Conservation (phyloP, 1,284 basidiomycete species). For the Tremellales sp. region DNA sequence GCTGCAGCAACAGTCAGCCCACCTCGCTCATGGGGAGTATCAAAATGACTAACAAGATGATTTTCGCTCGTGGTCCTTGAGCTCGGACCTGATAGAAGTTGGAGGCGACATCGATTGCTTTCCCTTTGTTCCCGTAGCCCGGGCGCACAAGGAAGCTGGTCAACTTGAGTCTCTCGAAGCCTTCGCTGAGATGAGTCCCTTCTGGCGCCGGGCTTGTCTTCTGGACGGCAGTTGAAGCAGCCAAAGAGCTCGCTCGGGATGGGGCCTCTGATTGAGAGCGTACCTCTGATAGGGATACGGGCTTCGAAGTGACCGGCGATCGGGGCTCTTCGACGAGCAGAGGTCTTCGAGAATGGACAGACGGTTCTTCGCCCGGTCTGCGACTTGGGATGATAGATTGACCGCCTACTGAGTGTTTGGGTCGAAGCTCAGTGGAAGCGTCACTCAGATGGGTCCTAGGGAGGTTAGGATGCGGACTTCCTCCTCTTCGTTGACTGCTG, state of each 20-base stretch:
- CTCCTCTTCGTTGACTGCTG: too few species aligned
- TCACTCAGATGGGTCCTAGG: too few species aligned
- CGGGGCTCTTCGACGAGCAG: too few species aligned
- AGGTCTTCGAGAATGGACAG: too few species aligned
- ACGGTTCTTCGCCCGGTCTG: too few species aligned
- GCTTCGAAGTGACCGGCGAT: not conserved
- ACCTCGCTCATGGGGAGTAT: not conserved
- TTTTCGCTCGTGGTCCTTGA: conserved; percentile 23
- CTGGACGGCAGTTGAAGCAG: not conserved
- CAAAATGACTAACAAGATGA: conserved; percentile 31
- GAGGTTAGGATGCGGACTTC: too few species aligned
- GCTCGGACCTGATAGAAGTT: conserved; percentile 36
- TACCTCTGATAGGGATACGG: not conserved
- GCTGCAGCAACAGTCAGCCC: conserved; percentile 4
- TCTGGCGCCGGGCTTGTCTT: not conserved
- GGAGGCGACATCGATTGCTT: conserved; percentile 20
- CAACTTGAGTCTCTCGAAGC: conserved; percentile 20
- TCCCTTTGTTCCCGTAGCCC: conserved; percentile 26
- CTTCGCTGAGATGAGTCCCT: conserved; percentile 9
- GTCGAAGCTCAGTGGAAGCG: too few species aligned
- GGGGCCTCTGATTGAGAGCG: too few species aligned
- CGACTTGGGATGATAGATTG: too few species aligned
- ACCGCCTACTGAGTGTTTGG: too few species aligned
- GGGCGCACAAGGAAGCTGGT: conserved; percentile 35
- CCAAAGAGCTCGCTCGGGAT: too few species aligned